Conservation (phyloP, 2,329 filamentous ascomycete genomes). For the Microsporum audouinii region DNA sequence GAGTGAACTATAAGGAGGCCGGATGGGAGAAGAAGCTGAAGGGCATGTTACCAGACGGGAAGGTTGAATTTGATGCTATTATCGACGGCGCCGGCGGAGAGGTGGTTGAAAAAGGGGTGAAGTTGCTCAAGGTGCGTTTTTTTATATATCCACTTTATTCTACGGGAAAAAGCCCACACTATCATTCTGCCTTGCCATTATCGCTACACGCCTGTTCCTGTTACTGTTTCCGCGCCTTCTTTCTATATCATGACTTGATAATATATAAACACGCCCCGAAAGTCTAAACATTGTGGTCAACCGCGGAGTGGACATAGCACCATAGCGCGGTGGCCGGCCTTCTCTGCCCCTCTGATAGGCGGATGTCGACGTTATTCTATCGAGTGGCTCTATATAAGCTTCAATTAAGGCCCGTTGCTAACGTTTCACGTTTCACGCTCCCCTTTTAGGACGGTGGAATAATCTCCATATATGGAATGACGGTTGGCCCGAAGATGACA, state of each 20-base stretch:
- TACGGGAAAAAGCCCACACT: not conserved
- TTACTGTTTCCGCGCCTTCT: not conserved
- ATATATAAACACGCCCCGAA: not conserved
- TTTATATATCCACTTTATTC: not conserved
- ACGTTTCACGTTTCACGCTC: not conserved
- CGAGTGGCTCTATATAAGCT: not conserved
- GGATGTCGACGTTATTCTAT: not conserved
- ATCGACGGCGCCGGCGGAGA: slow-evolving; percentile 87
- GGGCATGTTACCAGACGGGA: slow-evolving; percentile 46
- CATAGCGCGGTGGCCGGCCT: not conserved
- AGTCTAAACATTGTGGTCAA: not conserved
- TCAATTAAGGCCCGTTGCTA: slow-evolving; percentile 3
- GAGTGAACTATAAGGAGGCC: slow-evolving; percentile 68
- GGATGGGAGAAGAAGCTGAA: slow-evolving; percentile 71
- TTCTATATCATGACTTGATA: slow-evolving; percentile 1
- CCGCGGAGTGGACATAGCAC: not conserved
- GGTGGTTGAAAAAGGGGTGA: slow-evolving; percentile 56
- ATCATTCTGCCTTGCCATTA: not conserved
- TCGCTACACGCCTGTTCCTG: not conserved
- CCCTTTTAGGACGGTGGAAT: slow-evolving; percentile 55
- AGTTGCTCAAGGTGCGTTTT: slow-evolving; percentile 52
- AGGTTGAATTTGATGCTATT: slow-evolving; percentile 65
- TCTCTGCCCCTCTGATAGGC: not conserved
- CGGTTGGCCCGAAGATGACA: slow-evolving; percentile 68
- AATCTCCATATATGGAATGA: slow-evolving; percentile 89